phyloP scores from a whole-genome alignment of 1,139 yeast genomes.

The Diutina mesorugosa region DNA sequence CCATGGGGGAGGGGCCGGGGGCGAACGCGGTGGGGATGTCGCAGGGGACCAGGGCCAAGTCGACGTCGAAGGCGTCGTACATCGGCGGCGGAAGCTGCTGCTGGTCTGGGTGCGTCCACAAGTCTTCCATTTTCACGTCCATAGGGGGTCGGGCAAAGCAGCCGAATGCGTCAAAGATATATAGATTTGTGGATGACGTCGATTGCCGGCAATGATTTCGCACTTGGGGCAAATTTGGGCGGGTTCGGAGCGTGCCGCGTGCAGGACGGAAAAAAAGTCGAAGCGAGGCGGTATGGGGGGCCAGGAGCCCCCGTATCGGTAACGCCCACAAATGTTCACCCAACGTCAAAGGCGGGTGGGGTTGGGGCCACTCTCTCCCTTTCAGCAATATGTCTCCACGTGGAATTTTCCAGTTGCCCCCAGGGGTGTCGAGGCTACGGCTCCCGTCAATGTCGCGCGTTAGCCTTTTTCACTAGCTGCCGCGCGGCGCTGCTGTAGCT shows the following conservation, averaged over 20 bases:
- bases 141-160: neutral
- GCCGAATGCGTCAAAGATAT: neutral
- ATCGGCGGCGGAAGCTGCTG: neutral
- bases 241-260: neutral
- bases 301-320: neutral
- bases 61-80: neutral
- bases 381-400: too few relatives aligned
- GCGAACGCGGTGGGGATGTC: neutral
- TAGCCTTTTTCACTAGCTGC: too few relatives aligned
- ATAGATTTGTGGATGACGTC: neutral
- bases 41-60: neutral
- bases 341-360: neutral
- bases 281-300: neutral
- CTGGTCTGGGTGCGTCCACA: neutral
- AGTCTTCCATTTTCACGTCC: neutral
- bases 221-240: neutral
- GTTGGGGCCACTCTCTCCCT: too few relatives aligned
- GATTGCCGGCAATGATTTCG: neutral
- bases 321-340: neutral
- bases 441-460: too few relatives aligned
- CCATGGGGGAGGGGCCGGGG: neutral
- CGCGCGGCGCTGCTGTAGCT: too few relatives aligned
- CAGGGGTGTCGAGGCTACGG: too few relatives aligned
- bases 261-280: neutral
- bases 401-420: too few relatives aligned